Percentiles rank a stretch among this genome's conserved stretches.
Evolutionary conservation across 805 yeast genomes (phyloP).

Genomic region (Priceomyces haplophilus): DNA sequence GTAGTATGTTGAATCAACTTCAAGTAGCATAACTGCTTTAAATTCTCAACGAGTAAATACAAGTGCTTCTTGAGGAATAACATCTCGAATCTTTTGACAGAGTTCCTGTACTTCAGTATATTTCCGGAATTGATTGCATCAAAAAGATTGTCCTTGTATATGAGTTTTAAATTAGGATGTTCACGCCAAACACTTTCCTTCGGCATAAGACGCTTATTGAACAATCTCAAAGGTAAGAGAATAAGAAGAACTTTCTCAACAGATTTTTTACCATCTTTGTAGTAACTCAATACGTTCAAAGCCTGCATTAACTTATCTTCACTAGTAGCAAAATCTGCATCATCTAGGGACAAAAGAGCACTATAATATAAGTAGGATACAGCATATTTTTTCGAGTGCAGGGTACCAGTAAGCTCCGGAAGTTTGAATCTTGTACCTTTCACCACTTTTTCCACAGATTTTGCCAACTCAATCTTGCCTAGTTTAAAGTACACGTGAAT

Average conservation of each 20-base stretch:
- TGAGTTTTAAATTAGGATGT: constrained; percentile 38
- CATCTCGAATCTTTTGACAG: constrained; percentile 43
- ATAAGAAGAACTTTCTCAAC: constrained; percentile 51
- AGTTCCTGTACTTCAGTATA: constrained; percentile 46
- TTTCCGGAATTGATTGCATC: constrained; percentile 54
- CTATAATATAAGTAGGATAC: constrained; percentile 66
- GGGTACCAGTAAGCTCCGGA: constrained; percentile 47
- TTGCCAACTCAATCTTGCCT: constrained; percentile 67
- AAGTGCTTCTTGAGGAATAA: constrained; percentile 56
- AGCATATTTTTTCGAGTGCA: constrained; percentile 38
- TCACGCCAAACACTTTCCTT: constrained; percentile 32
- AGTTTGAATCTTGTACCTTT: constrained; percentile 50
- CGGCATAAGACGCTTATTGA: constrained; percentile 50
- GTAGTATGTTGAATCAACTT: constrained; percentile 46
- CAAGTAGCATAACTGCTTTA: constrained; percentile 50
- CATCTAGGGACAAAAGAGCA: constrained; percentile 64
- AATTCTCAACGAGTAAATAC: constrained; percentile 54
- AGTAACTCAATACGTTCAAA: constrained; percentile 28
- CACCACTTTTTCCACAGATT: constrained; percentile 68
- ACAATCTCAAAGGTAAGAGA: constrained; percentile 61
- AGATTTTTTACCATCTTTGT: constrained; percentile 27
- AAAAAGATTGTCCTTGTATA: constrained; percentile 49
- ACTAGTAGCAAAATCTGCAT: constrained; percentile 54
- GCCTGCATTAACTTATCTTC: constrained; percentile 54
- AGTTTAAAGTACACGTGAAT: constrained; percentile 67